Percentiles rank a stretch among this genome's conserved stretches.
These are phyloP conservation scores for Myriosclerotinia duriaeana DNA, from an alignment of 2,329 filamentous ascomycete species.

Conservation along the genomic window DNA sequence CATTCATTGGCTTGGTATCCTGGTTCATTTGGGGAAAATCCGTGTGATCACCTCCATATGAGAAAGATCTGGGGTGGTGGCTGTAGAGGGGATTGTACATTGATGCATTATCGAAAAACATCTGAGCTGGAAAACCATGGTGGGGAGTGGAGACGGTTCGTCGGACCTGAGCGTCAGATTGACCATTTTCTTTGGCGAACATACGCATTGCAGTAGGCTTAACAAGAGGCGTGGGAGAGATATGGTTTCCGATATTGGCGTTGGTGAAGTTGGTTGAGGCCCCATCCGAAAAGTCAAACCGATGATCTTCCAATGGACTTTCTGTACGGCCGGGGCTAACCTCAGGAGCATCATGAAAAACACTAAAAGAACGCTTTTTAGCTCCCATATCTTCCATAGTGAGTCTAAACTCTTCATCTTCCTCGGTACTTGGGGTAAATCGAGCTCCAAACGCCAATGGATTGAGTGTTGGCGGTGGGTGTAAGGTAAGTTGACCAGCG, in stretches of 20 bases:
- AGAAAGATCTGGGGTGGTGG: slow-evolving; percentile 32
- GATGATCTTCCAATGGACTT: slow-evolving; percentile 39
- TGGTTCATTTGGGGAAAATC: slow-evolving; percentile 13
- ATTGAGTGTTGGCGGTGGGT: slow-evolving; percentile 32
- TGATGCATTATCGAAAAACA: slow-evolving; percentile 32
- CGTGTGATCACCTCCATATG: slow-evolving; percentile 24
- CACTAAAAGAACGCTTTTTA: slow-evolving; percentile 36
- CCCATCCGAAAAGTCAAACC: slow-evolving; percentile 36
- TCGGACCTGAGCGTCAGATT: slow-evolving; percentile 27
- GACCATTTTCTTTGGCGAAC: slow-evolving; percentile 36
- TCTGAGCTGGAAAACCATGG: slow-evolving; percentile 35
- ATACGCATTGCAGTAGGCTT: slow-evolving; percentile 30
- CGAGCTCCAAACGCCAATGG: slow-evolving; percentile 31
- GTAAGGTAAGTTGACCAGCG: slow-evolving; percentile 23
- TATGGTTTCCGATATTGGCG: slow-evolving; percentile 24
- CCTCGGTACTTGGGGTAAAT: slow-evolving; percentile 35
- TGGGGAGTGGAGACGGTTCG: slow-evolving; percentile 27
- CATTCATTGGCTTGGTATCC: slow-evolving; percentile 15
- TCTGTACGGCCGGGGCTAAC: slow-evolving; percentile 39
- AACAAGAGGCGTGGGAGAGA: slow-evolving; percentile 35
- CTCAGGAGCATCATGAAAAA: slow-evolving; percentile 38
- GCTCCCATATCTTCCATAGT: slow-evolving; percentile 34
- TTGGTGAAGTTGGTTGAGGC: slow-evolving; percentile 30
- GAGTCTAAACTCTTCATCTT: slow-evolving; percentile 40
- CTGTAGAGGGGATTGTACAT: slow-evolving; percentile 38